A percentile compares a stretch with the other conserved stretches of the same genome.
These are phyloP conservation scores for Pulicaria dysenterica DNA, from an alignment of 129 eudicot genomes.

Conservation along the genomic window DNA sequence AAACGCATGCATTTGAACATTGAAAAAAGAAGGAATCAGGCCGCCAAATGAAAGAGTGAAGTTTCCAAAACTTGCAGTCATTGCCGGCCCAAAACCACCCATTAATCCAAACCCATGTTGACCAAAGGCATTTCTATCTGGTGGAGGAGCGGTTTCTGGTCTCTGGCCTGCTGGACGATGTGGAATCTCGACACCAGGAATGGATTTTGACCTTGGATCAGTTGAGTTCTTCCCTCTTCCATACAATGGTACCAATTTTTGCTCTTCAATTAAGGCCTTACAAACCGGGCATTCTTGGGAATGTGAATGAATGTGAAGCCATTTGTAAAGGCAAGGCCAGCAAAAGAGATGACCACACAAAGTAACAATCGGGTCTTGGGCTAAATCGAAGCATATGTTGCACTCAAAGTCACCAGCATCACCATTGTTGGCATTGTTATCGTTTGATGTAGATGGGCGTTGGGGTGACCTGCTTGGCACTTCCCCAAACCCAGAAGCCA, in stretches of 20 bases:
- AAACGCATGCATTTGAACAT: conserved; percentile 67
- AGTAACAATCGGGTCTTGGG: conserved; percentile 84
- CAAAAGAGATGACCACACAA: conserved; percentile 87
- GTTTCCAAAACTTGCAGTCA: conserved; percentile 76
- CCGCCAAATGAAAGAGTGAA: conserved; percentile 76
- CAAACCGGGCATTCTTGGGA: conserved; percentile 84
- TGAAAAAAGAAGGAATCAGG: conserved; percentile 67
- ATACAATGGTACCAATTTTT: conserved; percentile 71
- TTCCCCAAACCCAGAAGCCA: conserved; percentile 71
- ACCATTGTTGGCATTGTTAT: conserved; percentile 45
- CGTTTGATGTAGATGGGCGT: conserved; percentile 45
- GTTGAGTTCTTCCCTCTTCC: conserved; percentile 79
- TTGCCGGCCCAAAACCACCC: conserved; percentile 77
- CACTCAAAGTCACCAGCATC: conserved; percentile 87
- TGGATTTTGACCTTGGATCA: conserved; percentile 71
- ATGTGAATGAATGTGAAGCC: conserved; percentile 80
- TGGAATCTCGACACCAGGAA: conserved; percentile 77
- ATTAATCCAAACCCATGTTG: conserved; percentile 67
- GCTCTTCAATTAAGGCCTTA: conserved; percentile 72
- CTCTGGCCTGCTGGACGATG: conserved; percentile 78
- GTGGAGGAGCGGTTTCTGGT: conserved; percentile 86
- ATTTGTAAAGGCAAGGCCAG: conserved; percentile 91
- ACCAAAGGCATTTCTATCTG: conserved; percentile 58
- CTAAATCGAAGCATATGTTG: conserved; percentile 83
- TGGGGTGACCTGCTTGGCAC: conserved; percentile 45